phyloP scores from a whole-genome alignment of 805 yeast species.

The Suhomyces vadensis region DNA sequence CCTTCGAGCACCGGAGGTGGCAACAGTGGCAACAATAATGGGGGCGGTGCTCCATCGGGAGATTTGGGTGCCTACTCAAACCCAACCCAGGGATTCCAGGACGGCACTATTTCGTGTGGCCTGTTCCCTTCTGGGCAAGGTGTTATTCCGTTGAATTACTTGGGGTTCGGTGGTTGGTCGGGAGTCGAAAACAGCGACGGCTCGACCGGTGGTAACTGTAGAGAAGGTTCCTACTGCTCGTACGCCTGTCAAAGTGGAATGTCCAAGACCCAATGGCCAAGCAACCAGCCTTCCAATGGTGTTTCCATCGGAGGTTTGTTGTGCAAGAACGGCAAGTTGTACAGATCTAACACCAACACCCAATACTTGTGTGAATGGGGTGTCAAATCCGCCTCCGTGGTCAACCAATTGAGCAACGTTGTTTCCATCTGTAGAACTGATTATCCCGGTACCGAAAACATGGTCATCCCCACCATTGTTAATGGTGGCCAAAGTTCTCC shows the following conservation, averaged over 20 bases:
- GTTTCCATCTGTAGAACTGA: constrained; percentile 97
- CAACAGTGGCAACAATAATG: constrained; percentile 18
- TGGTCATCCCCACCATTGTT: constrained; percentile 91
- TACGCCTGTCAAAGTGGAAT: constrained; percentile 98
- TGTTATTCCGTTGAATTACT: constrained; percentile 70
- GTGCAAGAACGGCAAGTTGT: constrained; percentile 82
- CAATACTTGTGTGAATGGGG: constrained; percentile 90
- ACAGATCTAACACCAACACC: constrained; percentile 71
- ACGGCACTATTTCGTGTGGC: constrained; percentile 68
- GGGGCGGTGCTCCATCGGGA: constrained; percentile 42
- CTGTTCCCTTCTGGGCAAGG: constrained; percentile 81
- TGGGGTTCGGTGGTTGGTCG: constrained; percentile 81
- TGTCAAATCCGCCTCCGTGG: constrained; percentile 64
- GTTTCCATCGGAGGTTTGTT: constrained; percentile 90
- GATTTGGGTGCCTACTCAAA: constrained; percentile 56
- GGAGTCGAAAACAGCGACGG: constrained; percentile 65
- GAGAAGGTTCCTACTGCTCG: constrained; percentile 92
- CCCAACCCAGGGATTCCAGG: constrained; percentile 66
- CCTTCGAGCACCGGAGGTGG: constrained; percentile 31
- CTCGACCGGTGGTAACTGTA: constrained; percentile 68
- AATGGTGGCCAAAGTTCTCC: constrained; percentile 64
- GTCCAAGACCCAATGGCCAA: constrained; percentile 99
- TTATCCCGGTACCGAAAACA: constrained; percentile 98
- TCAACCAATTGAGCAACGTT: constrained; percentile 56
- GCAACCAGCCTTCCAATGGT: constrained; percentile 82